Evolutionary conservation across 2,329 filamentous ascomycete genomes (phyloP).

Genomic region (Cucurbitaria berberidis): DNA sequence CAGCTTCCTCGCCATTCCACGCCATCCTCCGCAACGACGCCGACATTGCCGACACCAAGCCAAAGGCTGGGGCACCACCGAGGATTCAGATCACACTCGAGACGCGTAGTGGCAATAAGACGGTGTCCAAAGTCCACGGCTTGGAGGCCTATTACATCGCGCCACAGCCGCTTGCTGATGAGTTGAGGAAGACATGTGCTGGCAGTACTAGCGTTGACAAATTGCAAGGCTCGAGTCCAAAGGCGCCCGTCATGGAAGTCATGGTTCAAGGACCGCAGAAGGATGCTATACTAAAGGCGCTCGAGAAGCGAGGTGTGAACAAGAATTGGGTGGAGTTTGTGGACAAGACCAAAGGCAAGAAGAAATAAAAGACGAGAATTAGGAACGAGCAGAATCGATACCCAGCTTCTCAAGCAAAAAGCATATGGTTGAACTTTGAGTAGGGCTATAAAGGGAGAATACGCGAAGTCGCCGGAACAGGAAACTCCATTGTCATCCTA

Average conservation of each 20-base stretch:
- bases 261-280: conserved; percentile 72
- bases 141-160: conserved; percentile 68
- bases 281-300: conserved; percentile 64
- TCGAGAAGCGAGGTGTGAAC: conserved; percentile 65
- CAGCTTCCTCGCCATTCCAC: conserved; percentile 63
- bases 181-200: conserved; percentile 70
- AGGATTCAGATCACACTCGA: conserved; percentile 67
- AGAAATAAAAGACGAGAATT: conserved; percentile 45
- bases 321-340: conserved; percentile 67
- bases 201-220: conserved; percentile 70
- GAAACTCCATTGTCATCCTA: background rate
- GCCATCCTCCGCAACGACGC: conserved; percentile 60
- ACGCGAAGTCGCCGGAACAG: background rate
- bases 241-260: conserved; percentile 69
- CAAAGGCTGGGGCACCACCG: conserved; percentile 65
- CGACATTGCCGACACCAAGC: conserved; percentile 55
- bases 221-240: conserved; percentile 64
- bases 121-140: conserved; percentile 67
- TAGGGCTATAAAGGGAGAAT: background rate
- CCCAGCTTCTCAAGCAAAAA: background rate
- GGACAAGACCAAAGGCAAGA: conserved; percentile 73
- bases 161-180: conserved; percentile 66
- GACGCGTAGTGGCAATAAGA: conserved; percentile 70
- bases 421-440: background rate
- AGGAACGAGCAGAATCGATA: conserved; percentile 8